These are phyloP conservation scores for Pseudogymnoascus pannorum DNA, from an alignment of 2,329 filamentous ascomycete species.

Conservation along the genomic window DNA sequence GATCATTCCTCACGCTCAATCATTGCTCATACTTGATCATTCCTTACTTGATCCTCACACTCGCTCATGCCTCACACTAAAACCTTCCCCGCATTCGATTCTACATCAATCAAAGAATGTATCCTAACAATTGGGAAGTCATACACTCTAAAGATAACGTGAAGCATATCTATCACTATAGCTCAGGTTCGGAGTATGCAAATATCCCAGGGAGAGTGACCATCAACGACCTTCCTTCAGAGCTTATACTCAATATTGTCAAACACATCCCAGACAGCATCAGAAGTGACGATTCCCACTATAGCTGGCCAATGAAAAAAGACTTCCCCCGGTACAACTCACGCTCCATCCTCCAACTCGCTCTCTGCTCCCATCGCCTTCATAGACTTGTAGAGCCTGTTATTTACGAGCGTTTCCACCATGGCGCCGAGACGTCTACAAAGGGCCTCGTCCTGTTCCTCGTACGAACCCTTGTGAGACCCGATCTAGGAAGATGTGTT, in stretches of 20 bases:
- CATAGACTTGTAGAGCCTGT: neutral
- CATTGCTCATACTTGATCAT: neutral
- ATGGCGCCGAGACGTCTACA: neutral
- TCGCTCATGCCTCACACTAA: neutral
- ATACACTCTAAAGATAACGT: neutral
- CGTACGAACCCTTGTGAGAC: neutral
- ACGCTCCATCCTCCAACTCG: neutral
- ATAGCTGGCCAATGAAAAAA: neutral
- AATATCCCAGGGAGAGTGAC: neutral
- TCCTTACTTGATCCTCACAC: neutral
- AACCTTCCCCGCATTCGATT: no score
- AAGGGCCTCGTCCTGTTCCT: neutral
- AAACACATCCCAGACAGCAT: neutral
- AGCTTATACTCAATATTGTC: neutral
- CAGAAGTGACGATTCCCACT: neutral
- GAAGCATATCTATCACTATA: neutral
- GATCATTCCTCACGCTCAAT: neutral
- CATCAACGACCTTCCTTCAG: neutral
- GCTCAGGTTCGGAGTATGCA: neutral
- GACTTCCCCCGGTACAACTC: neutral
- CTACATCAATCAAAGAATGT: neutral
- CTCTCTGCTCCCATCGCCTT: neutral
- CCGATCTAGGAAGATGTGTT: neutral
- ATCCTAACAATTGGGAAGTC: neutral
- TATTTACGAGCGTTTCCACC: neutral